Percentiles rank a stretch among this genome's conserved stretches.
These are phyloP conservation scores for Globisporangium canariense DNA, from an alignment of 352 stramenopile species.

Conservation along the genomic window DNA sequence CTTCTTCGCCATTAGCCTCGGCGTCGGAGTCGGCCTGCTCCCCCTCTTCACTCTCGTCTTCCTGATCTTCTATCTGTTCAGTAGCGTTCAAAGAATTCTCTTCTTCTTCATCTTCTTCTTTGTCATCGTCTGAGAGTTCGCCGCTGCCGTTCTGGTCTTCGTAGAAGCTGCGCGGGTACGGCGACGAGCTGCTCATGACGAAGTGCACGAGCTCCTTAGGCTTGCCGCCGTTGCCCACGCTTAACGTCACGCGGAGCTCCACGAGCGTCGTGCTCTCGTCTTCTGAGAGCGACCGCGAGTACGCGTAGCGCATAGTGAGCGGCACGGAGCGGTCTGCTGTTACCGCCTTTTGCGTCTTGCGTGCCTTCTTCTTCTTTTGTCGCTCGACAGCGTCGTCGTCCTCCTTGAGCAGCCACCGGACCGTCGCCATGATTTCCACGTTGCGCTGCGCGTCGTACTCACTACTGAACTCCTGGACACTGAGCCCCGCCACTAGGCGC, in stretches of 20 bases:
- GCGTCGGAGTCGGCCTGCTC: slow-evolving; percentile 7
- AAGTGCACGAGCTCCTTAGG: slow-evolving; percentile 57
- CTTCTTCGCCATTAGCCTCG: slow-evolving; percentile 11
- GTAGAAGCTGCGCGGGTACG: slow-evolving; percentile 77
- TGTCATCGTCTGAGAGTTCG: slow-evolving; percentile 17
- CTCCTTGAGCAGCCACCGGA: slow-evolving; percentile 47
- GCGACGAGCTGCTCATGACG: slow-evolving; percentile 41
- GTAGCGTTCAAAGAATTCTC: slow-evolving; percentile 9
- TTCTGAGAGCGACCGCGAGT: slow-evolving; percentile 32
- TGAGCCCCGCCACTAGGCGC: slow-evolving; percentile 33
- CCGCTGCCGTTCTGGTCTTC: slow-evolving; percentile 40
- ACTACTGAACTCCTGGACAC: slow-evolving; percentile 56
- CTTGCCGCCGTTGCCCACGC: slow-evolving; percentile 34
- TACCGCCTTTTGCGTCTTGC: slow-evolving; percentile 38
- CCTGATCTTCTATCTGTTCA: slow-evolving; percentile 5
- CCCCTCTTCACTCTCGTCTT: slow-evolving; percentile 22
- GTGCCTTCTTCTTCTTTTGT: slow-evolving; percentile 25
- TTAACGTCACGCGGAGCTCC: slow-evolving; percentile 36
- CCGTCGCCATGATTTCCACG: slow-evolving; percentile 48
- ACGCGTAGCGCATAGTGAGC: slow-evolving; percentile 49
- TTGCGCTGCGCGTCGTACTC: slow-evolving; percentile 64
- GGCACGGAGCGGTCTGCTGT: slow-evolving; percentile 17
- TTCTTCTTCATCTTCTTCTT: slow-evolving; percentile 21
- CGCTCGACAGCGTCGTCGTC: slow-evolving; percentile 10
- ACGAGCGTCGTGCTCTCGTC: slow-evolving; percentile 45